phyloP scores from a whole-genome alignment of 371 early-diverging fungal genomes.

The Mortierella sp. region DNA sequence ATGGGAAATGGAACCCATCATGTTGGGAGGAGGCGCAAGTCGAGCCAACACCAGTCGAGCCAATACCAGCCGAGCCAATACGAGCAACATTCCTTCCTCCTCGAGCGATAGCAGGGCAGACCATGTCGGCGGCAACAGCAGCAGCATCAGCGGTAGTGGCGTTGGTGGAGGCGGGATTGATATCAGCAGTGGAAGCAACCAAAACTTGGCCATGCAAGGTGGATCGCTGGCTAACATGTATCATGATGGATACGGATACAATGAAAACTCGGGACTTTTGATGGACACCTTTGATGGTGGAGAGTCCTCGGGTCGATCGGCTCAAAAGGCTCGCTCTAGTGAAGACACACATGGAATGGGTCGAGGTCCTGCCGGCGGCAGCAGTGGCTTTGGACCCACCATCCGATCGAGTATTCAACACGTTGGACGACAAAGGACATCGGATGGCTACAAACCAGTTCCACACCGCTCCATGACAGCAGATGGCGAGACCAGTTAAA shows the following conservation, averaged over 20 bases:
- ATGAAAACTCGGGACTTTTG: slow-evolving; percentile 38
- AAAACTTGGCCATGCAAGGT: slow-evolving; percentile 11
- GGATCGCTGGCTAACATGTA: slow-evolving; percentile 15
- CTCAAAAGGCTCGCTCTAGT: slow-evolving; percentile 38
- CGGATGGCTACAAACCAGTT: slow-evolving; percentile 39
- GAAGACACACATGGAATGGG: no score
- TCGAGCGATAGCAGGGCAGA: not conserved
- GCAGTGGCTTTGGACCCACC: slow-evolving; percentile 19
- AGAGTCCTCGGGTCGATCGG: slow-evolving; percentile 15
- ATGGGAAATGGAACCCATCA: slow-evolving; percentile 85
- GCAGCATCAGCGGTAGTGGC: slow-evolving; percentile 6
- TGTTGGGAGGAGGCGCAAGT: slow-evolving; percentile 56
- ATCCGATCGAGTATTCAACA: slow-evolving; percentile 27
- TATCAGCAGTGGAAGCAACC: slow-evolving; percentile 14
- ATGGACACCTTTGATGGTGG: slow-evolving; percentile 28
- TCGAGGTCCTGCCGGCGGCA: slow-evolving; percentile 9
- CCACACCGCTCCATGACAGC: no score
- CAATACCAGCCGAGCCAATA: no score
- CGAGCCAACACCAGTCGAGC: slow-evolving; percentile 2
- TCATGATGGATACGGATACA: slow-evolving; percentile 12
- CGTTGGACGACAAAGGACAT: slow-evolving; percentile 46
- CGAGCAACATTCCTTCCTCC: no score
- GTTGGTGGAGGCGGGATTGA: slow-evolving; percentile 9
- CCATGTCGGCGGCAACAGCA: slow-evolving; percentile 13
- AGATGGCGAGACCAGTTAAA: no score